Conservation (phyloP, 1,284 basidiomycete species). For the Cutaneotrichosporon cutaneum region DNA sequence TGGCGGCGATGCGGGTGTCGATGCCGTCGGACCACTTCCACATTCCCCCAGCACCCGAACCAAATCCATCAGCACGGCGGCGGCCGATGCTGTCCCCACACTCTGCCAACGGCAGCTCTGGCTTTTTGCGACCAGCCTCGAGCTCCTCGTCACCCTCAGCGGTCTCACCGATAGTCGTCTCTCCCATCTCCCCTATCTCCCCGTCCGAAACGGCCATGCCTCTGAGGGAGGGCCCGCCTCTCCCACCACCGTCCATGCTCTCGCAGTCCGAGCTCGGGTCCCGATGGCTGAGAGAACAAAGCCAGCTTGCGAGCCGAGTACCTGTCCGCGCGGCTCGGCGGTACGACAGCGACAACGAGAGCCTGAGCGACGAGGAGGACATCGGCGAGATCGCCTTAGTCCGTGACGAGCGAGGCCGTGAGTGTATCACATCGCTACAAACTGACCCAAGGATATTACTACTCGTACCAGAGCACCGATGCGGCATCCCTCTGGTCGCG, state of each 20-base stretch:
- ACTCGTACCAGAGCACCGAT: conserved; percentile 47
- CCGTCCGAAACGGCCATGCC: conserved; percentile 6
- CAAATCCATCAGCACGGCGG: neutral
- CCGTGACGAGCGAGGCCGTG: conserved; percentile 49
- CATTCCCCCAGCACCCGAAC: neutral
- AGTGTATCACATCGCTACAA: conserved; percentile 24
- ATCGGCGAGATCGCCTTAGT: conserved; percentile 46
- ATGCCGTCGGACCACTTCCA: neutral
- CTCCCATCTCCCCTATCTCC: conserved; percentile 2
- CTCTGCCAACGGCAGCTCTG: neutral
- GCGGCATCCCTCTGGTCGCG: conserved; percentile 31
- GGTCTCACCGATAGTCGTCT: neutral
- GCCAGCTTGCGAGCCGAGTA: conserved; percentile 52
- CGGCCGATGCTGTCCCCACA: neutral
- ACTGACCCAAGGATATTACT: conserved; percentile 46
- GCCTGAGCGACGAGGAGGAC: conserved; percentile 45
- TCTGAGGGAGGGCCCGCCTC: neutral
- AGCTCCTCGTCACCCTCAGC: neutral
- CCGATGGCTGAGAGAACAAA: conserved; percentile 80
- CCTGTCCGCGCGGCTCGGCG: conserved; percentile 20
- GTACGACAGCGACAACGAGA: conserved; percentile 43
- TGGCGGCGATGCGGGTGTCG: conserved; percentile 4
- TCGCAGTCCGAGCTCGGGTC: conserved; percentile 62
- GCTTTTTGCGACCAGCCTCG: neutral
- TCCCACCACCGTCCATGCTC: conserved; percentile 32